phyloP scores from a whole-genome alignment of 768 basidiomycete species.

The Boletellus emodensis region DNA sequence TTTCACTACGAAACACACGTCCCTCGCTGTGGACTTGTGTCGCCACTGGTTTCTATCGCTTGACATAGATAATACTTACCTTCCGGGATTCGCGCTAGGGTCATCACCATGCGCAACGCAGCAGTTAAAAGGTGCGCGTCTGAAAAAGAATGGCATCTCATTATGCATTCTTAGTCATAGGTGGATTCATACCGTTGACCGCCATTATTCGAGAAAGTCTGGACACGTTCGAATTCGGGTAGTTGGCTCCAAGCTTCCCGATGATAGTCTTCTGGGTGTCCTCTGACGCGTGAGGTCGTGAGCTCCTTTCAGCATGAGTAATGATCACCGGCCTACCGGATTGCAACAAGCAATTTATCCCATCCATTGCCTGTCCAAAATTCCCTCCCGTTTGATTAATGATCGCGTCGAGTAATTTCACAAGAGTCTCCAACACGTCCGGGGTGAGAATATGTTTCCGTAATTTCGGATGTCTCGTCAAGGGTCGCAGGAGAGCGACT shows the following conservation, averaged over 20 bases:
- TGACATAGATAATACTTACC: slow-evolving; percentile 3
- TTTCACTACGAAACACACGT: slow-evolving; percentile 4
- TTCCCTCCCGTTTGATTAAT: not conserved
- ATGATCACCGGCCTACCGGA: slow-evolving; percentile 10
- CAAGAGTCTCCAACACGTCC: slow-evolving; percentile 9
- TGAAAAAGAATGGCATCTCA: not conserved
- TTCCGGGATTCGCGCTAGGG: slow-evolving; percentile 15
- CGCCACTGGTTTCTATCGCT: too few relatives aligned
- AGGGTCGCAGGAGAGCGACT: slow-evolving; percentile 19
- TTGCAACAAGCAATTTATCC: slow-evolving; percentile 14
- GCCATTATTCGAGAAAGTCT: slow-evolving; percentile 17
- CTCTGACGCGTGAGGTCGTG: not conserved
- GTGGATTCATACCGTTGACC: slow-evolving; percentile 6
- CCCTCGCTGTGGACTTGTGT: not conserved
- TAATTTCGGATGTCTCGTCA: slow-evolving; percentile 15
- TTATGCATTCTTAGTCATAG: too few relatives aligned
- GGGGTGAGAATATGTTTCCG: slow-evolving; percentile 13
- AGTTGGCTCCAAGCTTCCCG: slow-evolving; percentile 1
- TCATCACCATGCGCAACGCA: slow-evolving; percentile 16
- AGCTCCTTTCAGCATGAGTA: not conserved
- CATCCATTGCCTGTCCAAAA: slow-evolving; percentile 22
- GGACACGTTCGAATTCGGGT: not conserved
- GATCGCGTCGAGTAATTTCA: slow-evolving; percentile 14
- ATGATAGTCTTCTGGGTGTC: slow-evolving; percentile 8
- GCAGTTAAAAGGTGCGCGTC: slow-evolving; percentile 10